phyloP scores from a whole-genome alignment of 495 filamentous ascomycete species.

The Chaetomidium leptoderma region DNA sequence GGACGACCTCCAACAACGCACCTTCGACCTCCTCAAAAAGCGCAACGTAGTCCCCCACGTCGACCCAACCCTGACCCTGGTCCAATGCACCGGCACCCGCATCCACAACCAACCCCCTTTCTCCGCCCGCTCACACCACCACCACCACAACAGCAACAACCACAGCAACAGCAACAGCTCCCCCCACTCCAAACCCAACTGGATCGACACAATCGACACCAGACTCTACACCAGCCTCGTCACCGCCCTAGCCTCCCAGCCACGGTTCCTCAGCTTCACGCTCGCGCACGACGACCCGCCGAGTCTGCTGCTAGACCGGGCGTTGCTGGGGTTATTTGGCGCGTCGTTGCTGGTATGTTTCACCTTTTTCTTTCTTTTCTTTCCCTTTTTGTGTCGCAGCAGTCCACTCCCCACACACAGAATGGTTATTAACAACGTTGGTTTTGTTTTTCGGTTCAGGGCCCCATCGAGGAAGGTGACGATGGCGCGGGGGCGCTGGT shows the following conservation, averaged over 20 bases:
- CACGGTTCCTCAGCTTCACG: conserved; percentile 80
- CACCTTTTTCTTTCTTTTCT: no score
- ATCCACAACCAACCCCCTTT: not conserved
- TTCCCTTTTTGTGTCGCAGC: no score
- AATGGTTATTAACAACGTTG: not conserved
- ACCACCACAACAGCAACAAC: not conserved
- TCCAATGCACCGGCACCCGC: conserved; percentile 69
- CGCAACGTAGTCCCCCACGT: conserved; percentile 70
- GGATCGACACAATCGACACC: conserved; percentile 53
- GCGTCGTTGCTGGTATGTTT: no score
- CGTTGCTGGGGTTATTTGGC: conserved; percentile 60
- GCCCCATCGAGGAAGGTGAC: not conserved
- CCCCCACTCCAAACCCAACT: conserved; percentile 22
- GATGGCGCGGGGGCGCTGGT: conserved; percentile 55
- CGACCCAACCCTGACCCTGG: conserved; percentile 61
- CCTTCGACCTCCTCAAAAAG: conserved; percentile 71
- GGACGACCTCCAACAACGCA: conserved; percentile 75
- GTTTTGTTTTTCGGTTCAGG: no score
- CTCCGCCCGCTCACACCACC: conserved; percentile 24
- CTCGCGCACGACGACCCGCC: conserved; percentile 80
- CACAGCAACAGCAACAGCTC: not conserved
- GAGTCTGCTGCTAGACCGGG: conserved; percentile 74
- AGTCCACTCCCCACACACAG: no score
- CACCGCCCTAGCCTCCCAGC: conserved; percentile 64
- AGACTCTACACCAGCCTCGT: conserved; percentile 64